Conservation (phyloP, 1,284 basidiomycete genomes). For the Moniliophthora roreri region DNA sequence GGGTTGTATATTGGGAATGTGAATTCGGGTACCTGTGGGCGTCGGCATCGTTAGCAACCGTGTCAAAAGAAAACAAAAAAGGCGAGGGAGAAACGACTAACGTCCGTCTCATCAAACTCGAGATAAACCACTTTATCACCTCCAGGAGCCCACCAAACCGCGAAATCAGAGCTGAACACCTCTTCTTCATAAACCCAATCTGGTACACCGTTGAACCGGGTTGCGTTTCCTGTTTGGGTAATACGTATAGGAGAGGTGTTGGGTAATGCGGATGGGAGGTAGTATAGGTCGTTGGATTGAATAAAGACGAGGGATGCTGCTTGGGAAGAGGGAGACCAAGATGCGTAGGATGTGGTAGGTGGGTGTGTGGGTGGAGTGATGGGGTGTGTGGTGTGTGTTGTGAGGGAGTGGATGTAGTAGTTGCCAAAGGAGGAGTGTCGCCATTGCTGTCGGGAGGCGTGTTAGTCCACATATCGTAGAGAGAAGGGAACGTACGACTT, state of each 20-base stretch:
- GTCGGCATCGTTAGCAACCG: too few species aligned
- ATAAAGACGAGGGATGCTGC: slow-evolving; percentile 85
- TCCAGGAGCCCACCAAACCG: slow-evolving; percentile 92
- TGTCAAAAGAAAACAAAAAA: too few species aligned
- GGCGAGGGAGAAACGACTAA: slow-evolving; percentile 48
- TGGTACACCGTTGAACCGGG: slow-evolving; percentile 91
- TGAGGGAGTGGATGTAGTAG: slow-evolving; percentile 80
- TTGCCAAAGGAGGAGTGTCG: slow-evolving; percentile 86
- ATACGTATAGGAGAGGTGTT: slow-evolving; percentile 65
- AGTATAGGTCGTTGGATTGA: slow-evolving; percentile 79
- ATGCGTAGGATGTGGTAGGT: slow-evolving; percentile 73
- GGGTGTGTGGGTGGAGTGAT: slow-evolving; percentile 66
- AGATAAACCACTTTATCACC: slow-evolving; percentile 83
- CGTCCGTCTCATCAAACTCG: slow-evolving; percentile 83
- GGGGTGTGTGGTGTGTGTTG: slow-evolving; percentile 62
- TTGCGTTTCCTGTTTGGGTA: slow-evolving; percentile 79
- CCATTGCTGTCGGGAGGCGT: slow-evolving; percentile 72
- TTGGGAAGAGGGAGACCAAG: slow-evolving; percentile 73
- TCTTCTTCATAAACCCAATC: slow-evolving; percentile 99
- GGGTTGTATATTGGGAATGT: slow-evolving; percentile 92
- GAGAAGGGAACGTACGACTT: slow-evolving; percentile 2
- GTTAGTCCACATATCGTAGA: background rate
- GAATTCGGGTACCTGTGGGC: slow-evolving; percentile 52
- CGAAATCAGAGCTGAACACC: slow-evolving; percentile 71
- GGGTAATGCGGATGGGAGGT: slow-evolving; percentile 44